phyloP scores from a whole-genome alignment of 1,284 basidiomycete species.

The Sutorius eximius region DNA sequence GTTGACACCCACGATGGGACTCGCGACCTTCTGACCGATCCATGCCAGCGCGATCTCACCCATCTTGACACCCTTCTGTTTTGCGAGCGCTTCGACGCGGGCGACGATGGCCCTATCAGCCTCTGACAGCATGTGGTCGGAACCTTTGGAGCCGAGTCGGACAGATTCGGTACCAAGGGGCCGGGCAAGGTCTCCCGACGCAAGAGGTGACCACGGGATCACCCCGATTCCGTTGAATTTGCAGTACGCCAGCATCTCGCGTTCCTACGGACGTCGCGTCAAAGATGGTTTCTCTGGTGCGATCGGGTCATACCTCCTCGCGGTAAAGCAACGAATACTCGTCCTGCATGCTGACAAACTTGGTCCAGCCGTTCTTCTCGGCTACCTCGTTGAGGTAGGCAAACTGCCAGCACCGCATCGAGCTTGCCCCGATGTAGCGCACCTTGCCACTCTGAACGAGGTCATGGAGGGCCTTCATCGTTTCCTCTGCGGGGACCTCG shows the following conservation, averaged over 20 bases:
- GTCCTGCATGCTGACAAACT: neutral
- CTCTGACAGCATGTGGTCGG: slow-evolving; percentile 20
- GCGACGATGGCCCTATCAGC: slow-evolving; percentile 39
- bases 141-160: slow-evolving; percentile 29
- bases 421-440: slow-evolving; percentile 47
- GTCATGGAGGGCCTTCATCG: slow-evolving; percentile 48
- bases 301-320: slow-evolving; percentile 30
- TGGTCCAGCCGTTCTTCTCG: neutral
- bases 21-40: slow-evolving; percentile 37
- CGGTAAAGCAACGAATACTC: neutral
- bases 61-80: slow-evolving; percentile 41
- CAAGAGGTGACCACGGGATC: slow-evolving; percentile 44
- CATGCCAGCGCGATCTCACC: slow-evolving; percentile 44
- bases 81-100: slow-evolving; percentile 43
- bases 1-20: slow-evolving; percentile 40
- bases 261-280: slow-evolving; percentile 35
- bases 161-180: slow-evolving; percentile 35
- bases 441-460: slow-evolving; percentile 44
- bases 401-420: slow-evolving; percentile 46
- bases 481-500: slow-evolving; percentile 40
- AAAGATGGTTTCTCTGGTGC: neutral
- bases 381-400: slow-evolving; percentile 39
- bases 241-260: slow-evolving; percentile 50
- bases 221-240: slow-evolving; percentile 47
- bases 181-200: slow-evolving; percentile 40